Evolutionary conservation across 2,329 filamentous ascomycete species (phyloP).

Genomic region (Trichophyton simii): DNA sequence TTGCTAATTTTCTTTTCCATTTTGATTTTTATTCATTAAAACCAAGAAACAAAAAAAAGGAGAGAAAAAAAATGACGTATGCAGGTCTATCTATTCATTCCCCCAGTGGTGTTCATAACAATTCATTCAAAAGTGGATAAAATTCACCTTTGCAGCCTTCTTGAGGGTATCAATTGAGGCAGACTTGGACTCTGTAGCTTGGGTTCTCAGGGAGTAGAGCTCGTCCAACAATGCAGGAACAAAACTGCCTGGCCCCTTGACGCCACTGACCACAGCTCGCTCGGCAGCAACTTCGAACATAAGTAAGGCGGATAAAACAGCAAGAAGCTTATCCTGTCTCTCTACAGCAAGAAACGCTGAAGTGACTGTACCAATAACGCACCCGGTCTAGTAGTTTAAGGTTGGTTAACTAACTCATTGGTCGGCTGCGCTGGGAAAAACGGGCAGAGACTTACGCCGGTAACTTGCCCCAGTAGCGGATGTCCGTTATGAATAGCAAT

Average conservation of each 20-base stretch:
- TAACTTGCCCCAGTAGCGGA: constrained; percentile 37
- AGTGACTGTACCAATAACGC: constrained; percentile 69
- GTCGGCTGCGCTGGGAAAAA: neutral
- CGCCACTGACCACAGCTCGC: constrained; percentile 44
- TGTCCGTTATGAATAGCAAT: constrained; percentile 66
- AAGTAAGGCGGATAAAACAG: constrained; percentile 58
- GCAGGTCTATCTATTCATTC: too few species aligned
- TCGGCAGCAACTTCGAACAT: constrained; percentile 71
- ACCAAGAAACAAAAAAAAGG: too few species aligned
- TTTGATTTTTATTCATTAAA: too few species aligned
- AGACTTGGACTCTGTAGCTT: neutral
- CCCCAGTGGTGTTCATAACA: too few species aligned
- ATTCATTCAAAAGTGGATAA: constrained; percentile 17
- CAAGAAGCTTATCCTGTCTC: constrained; percentile 53
- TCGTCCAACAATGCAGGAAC: constrained; percentile 74
- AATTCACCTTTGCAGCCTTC: constrained; percentile 26
- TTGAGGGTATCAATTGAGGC: constrained; percentile 21
- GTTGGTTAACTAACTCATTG: neutral
- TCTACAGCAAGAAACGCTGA: constrained; percentile 60
- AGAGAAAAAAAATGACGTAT: too few species aligned
- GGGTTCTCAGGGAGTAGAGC: constrained; percentile 36
- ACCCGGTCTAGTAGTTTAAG: constrained; percentile 49
- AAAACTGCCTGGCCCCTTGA: constrained; percentile 74
- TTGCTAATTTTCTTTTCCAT: too few species aligned
- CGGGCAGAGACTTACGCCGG: constrained; percentile 25